phyloP scores from a whole-genome alignment of 2,329 filamentous ascomycete genomes.

The Calonectria fujianensis region DNA sequence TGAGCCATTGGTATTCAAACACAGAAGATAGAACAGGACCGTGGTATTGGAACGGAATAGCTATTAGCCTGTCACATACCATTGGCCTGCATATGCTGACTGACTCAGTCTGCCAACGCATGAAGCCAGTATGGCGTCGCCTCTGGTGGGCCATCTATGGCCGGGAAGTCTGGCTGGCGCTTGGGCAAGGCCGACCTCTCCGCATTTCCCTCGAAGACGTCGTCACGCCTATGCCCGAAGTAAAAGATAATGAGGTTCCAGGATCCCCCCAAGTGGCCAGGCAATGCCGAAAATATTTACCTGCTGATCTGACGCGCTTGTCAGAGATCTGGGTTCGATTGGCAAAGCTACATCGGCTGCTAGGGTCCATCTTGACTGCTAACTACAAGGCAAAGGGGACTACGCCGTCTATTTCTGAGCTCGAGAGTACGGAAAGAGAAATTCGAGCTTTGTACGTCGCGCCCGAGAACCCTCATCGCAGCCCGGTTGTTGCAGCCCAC shows the following conservation, averaged over 20 bases:
- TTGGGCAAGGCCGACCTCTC: conserved; percentile 43
- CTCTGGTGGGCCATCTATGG: conserved; percentile 47
- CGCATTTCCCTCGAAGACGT: conserved; percentile 41
- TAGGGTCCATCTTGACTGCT: conserved; percentile 26
- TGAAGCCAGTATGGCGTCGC: conserved; percentile 35
- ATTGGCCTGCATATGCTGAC: conserved; percentile 63
- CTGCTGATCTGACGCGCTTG: conserved; percentile 14
- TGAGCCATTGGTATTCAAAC: conserved; percentile 65
- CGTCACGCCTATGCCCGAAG: conserved; percentile 15
- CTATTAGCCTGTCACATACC: conserved; percentile 64
- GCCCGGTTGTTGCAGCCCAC: conserved; percentile 24
- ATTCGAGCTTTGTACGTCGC: conserved; percentile 2
- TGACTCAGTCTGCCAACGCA: neutral
- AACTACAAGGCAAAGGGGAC: conserved; percentile 20
- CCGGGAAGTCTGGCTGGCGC: conserved; percentile 42
- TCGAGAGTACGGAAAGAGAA: conserved; percentile 24
- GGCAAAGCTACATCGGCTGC: neutral
- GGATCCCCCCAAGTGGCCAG: neutral
- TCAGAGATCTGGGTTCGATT: conserved; percentile 17
- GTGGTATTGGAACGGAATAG: conserved; percentile 68
- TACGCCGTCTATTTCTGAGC: neutral
- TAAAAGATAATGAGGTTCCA: conserved; percentile 3
- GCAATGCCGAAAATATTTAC: conserved; percentile 14
- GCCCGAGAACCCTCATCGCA: neutral
- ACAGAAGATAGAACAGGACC: conserved; percentile 63